Evolutionary conservation across 768 basidiomycete species (phyloP), one percentile per base, ranked within the genome.

Genomic region (Lentinus brumalis): DNA sequence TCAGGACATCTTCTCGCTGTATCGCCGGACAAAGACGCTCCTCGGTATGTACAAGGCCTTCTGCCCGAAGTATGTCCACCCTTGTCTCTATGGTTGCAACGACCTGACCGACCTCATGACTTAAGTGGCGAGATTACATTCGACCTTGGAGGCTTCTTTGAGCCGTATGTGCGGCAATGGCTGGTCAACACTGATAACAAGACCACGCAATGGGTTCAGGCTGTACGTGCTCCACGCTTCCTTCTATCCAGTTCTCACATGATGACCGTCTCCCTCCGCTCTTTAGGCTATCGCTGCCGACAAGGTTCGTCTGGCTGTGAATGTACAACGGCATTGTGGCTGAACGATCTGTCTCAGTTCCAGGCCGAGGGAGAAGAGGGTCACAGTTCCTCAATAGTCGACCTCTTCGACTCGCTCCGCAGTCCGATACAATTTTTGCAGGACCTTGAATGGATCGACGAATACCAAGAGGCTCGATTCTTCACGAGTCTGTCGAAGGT

Each of bases 321-420:
- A 45, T 16, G n/a, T 9, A 26, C 5, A 7, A 26, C 26, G 18
- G 21, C 21, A 4, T 18, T 29, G 21, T 29, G n/a, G 29, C 46
- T 49, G 18, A 49, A 49, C 46, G 9, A 3, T 7, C 40, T 46
- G 30, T n/a, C 39, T 31, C 63, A 91, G 88, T 93, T 92, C 66
- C 82, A 94, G 78, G 81, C 92, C 57, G 83, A 94, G 76, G 83
- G 91, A 61, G 60, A 79, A 11, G 86, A 92, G 73, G 91, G 91
- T 0, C 92, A 96, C 69, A 96, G 94, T 67, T 95, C 96, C n/a
- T 98, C 96, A 0, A 96, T 99, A 56, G 88, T 95, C 26, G 97
- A 99, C 74, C 81, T 99, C 1, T 98, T 98, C 69, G 94, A 94
- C 63, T 97, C 95, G 3, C 81, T 98, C 56, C 86, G 92, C 53